Evolutionary conservation across 306 rosid genomes (phyloP).

Genomic region (Prunus padus): DNA sequence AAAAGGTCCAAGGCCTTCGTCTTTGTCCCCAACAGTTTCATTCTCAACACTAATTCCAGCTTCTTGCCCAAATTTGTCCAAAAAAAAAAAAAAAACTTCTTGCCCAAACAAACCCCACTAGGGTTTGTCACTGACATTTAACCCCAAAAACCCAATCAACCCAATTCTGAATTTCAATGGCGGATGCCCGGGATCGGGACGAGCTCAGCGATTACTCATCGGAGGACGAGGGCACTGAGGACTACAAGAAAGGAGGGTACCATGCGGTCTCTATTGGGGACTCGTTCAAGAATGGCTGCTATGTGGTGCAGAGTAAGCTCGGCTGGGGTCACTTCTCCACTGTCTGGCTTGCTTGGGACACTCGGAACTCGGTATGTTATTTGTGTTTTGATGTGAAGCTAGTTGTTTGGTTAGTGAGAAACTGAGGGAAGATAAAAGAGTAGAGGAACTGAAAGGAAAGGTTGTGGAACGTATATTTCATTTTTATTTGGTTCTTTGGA

Average conservation of each 20-base stretch:
- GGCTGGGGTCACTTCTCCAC: constrained; percentile 55
- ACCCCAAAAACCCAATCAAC: constrained; percentile 1
- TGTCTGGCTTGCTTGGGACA: constrained; percentile 51
- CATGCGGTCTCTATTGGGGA: constrained; percentile 43
- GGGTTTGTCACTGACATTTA: background rate
- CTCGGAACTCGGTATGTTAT: constrained; percentile 32
- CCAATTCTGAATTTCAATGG: constrained; percentile 17
- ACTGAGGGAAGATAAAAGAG: background rate
- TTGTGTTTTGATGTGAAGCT: background rate
- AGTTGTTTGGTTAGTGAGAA: background rate
- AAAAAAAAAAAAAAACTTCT: too few relatives aligned
- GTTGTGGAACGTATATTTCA: background rate
- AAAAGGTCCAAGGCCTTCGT: too few relatives aligned
- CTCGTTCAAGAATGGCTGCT: constrained; percentile 41
- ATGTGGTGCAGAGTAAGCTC: constrained; percentile 44
- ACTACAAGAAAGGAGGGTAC: constrained; percentile 45
- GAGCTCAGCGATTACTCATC: constrained; percentile 33
- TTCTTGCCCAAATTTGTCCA: background rate
- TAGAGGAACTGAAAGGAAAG: background rate
- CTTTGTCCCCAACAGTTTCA: too few relatives aligned
- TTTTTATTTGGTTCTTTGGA: background rate
- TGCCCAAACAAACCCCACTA: background rate
- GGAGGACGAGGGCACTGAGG: constrained; percentile 47
- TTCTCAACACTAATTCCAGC: too few relatives aligned
- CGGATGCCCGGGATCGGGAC: constrained; percentile 34